Conservation (phyloP, 1,284 basidiomycete genomes). For the Melampsora allii-populina region DNA sequence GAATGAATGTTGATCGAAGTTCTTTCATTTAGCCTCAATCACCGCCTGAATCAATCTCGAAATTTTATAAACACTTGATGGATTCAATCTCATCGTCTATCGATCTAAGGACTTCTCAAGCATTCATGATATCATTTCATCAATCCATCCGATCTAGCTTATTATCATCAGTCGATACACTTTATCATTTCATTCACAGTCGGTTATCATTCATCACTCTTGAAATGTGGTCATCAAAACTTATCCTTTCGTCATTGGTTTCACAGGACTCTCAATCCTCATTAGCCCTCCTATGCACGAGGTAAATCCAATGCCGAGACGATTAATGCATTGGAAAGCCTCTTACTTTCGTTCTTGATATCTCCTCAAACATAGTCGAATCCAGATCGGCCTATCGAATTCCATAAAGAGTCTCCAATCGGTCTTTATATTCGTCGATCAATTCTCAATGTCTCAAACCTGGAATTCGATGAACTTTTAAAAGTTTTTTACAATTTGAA, state of each 20-base stretch:
- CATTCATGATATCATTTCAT: background rate
- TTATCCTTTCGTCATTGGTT: too few relatives aligned
- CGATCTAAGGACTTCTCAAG: constrained; percentile 5
- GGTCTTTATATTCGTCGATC: constrained; percentile 33
- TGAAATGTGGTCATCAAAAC: too few relatives aligned
- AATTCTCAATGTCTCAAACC: constrained; percentile 12
- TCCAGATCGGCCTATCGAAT: constrained; percentile 4
- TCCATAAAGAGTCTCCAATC: constrained; percentile 37
- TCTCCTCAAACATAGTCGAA: background rate
- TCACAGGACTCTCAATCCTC: too few relatives aligned
- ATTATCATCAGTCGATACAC: background rate
- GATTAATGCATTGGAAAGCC: background rate
- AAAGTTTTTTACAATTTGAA: constrained; percentile 17
- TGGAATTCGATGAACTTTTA: constrained; percentile 36
- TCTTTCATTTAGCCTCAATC: background rate
- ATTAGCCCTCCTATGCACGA: too few relatives aligned
- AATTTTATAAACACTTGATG: background rate
- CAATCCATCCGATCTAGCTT: background rate
- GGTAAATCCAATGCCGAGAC: background rate
- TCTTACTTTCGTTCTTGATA: background rate
- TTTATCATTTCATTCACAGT: constrained; percentile 7
- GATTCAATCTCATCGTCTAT: constrained; percentile 11
- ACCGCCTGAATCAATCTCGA: constrained; percentile 2
- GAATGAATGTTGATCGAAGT: background rate
- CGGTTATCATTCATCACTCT: background rate